These are phyloP conservation scores for Trametes cubensis DNA, from an alignment of 768 basidiomycete species.

Conservation along the genomic window DNA sequence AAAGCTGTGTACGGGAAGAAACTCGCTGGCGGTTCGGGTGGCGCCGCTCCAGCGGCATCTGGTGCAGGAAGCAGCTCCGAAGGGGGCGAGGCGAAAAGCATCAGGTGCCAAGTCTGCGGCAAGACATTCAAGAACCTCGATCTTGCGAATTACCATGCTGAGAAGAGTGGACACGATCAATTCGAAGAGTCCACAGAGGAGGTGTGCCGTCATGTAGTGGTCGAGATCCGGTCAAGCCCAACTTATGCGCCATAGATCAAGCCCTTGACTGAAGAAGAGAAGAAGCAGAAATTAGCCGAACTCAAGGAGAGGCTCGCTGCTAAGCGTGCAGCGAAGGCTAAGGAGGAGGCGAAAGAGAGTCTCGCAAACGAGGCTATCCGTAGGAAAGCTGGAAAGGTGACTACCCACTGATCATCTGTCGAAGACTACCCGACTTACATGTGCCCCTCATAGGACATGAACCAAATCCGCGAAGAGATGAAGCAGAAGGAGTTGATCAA, in stretches of 20 bases:
- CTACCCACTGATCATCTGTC: conserved; percentile 15
- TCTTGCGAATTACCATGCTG: conserved; percentile 89
- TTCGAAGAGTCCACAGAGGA: conserved; percentile 97
- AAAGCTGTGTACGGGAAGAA: conserved; percentile 46
- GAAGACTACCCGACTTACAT: background rate
- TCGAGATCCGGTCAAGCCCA: too few species aligned
- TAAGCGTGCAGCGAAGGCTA: conserved; percentile 75
- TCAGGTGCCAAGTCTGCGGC: conserved; percentile 81
- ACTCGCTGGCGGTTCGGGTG: conserved; percentile 40
- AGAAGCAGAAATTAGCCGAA: conserved; percentile 77
- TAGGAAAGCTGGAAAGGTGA: conserved; percentile 82
- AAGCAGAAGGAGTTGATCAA: conserved; percentile 79
- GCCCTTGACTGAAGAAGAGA: conserved; percentile 94
- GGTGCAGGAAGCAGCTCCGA: conserved; percentile 48
- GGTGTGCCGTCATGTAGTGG: conserved; percentile 43
- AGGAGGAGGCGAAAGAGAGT: conserved; percentile 71
- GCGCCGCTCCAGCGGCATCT: conserved; percentile 34
- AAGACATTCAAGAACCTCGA: conserved; percentile 88
- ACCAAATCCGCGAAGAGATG: conserved; percentile 73
- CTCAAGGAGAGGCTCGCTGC: conserved; percentile 76
- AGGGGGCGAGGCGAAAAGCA: conserved; percentile 52
- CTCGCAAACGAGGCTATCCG: conserved; percentile 78
- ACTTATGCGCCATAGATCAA: conserved; percentile 60
- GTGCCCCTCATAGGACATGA: conserved; percentile 57
- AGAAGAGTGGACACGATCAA: conserved; percentile 92